phyloP scores from a whole-genome alignment of 1,284 basidiomycete species.

The Omphalotus olearius region DNA sequence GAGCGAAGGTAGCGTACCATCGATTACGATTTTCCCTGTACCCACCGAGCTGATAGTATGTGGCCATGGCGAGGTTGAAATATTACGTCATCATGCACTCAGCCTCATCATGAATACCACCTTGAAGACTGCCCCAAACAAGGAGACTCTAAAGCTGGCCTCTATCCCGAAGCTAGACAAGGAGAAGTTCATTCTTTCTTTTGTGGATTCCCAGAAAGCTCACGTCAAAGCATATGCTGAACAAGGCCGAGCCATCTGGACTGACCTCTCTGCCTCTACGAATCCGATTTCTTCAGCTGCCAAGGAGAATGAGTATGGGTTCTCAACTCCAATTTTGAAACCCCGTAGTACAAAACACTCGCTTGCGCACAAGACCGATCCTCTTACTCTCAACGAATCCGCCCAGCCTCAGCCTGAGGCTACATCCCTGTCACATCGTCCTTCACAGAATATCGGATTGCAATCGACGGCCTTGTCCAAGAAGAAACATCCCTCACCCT shows the following conservation, averaged over 20 bases:
- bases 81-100: no score
- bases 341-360: conserved; percentile 30
- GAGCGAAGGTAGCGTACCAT: no score
- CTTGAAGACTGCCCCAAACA: neutral
- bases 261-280: conserved; percentile 11
- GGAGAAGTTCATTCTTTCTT: conserved; percentile 38
- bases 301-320: conserved; percentile 29
- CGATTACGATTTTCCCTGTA: no score
- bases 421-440: conserved; percentile 1
- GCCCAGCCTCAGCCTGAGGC: neutral
- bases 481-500: neutral
- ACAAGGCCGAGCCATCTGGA: conserved; percentile 32
- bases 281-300: neutral
- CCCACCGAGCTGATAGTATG: no score
- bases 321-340: conserved; percentile 57
- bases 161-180: conserved; percentile 38
- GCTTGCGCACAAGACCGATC: neutral
- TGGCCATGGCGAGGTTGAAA: no score
- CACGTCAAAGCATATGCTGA: conserved; percentile 41
- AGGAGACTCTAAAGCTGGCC: conserved; percentile 17
- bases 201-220: conserved; percentile 43
- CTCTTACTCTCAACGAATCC: conserved; percentile 8
- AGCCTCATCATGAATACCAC: neutral
- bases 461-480: neutral
- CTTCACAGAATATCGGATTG: neutral